Base-by-base conservation (phyloP, 768 basidiomycete species). In the Suillus subluteus region DNA sequence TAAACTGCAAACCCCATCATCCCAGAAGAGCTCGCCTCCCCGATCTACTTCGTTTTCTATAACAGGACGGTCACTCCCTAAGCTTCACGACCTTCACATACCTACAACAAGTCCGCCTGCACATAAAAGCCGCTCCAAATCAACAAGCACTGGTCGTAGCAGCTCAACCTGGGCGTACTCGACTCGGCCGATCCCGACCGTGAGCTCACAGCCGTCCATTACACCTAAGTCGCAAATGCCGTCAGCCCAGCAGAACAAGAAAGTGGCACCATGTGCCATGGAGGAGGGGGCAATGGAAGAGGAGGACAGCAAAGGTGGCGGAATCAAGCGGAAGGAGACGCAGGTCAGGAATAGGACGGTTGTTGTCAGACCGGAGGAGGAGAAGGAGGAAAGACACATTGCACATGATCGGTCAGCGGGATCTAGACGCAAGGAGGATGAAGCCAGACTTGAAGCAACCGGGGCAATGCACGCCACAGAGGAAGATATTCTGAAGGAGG, bases 71-170 rank as follows among this genome's bases (percentile, higher is more conserved):
- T 71, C 76, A 44, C 71, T 72, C 58, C 77, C 75, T 26, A 71
- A 71, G 44, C 79, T 73, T 58, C 69, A 63, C 23, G 76, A 77
- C 18, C 72, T 70, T 40, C 80, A 79, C 71, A 71, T 71, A 13
- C 65, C 78, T 12, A 68, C 78, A 70, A 71, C 72, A 62, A 79
- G 69, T 59, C 54, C 79, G 32, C 75, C 70, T 55, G 65, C 71
- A 9, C 77, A 80, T 59, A 75, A 78, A 41, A 71, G 67, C 58
- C 78, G 76, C 63, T 70, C 76, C 35, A 65, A 70, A 37, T 74
- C 78, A 6, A 68, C 75, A 40, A 71, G 70, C 35, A 68, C 72
- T n/a, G 67, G 71, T 68, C 74, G 79, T 54, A 58, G 70, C 41
- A 55, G 69, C 43, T 21, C 76, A 26, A 41, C 63, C 37, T 78